Evolutionary conservation across 1,284 basidiomycete species (phyloP).

Genomic region (Papiliotrema nemorosa): DNA sequence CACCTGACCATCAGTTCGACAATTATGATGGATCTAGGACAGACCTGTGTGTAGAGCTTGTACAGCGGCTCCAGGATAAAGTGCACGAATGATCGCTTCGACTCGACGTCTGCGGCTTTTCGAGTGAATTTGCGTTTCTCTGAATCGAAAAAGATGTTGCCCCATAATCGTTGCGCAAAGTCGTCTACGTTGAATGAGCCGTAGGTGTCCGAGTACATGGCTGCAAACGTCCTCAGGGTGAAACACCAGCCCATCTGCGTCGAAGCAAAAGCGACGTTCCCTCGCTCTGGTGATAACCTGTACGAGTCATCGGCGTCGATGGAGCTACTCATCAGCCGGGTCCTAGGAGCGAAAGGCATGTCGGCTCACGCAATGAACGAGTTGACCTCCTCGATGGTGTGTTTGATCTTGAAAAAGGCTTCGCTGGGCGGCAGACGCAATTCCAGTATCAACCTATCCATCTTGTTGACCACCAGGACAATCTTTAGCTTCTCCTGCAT

Average conservation of each 20-base stretch:
- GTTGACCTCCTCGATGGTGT: slow-evolving; percentile 98
- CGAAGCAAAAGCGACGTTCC: slow-evolving; percentile 96
- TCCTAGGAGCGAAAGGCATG: not conserved
- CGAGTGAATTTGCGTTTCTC: slow-evolving; percentile 82
- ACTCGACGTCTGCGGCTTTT: slow-evolving; percentile 75
- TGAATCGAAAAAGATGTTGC: slow-evolving; percentile 90
- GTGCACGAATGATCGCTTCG: slow-evolving; percentile 84
- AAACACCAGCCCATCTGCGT: slow-evolving; percentile 98
- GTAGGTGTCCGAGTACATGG: slow-evolving; percentile 90
- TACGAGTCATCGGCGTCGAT: slow-evolving; percentile 84
- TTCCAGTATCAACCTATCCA: slow-evolving; percentile 94
- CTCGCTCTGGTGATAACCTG: slow-evolving; percentile 86
- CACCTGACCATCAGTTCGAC: slow-evolving; percentile 56
- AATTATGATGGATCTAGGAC: slow-evolving; percentile 10
- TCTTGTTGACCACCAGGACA: slow-evolving; percentile 94
- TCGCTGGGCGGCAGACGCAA: slow-evolving; percentile 91
- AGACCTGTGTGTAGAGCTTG: slow-evolving; percentile 81
- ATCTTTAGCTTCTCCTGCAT: slow-evolving; percentile 85
- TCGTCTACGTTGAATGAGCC: slow-evolving; percentile 54
- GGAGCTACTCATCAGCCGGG: slow-evolving; percentile 54
- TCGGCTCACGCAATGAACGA: slow-evolving; percentile 74
- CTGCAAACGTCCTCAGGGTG: slow-evolving; percentile 87
- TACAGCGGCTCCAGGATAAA: slow-evolving; percentile 96
- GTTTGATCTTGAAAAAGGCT: slow-evolving; percentile 98
- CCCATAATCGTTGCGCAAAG: slow-evolving; percentile 87